Percentiles rank a stretch among this genome's conserved stretches.
Conservation (phyloP, 179 eudicot species). For the Dionaea muscipula region DNA sequence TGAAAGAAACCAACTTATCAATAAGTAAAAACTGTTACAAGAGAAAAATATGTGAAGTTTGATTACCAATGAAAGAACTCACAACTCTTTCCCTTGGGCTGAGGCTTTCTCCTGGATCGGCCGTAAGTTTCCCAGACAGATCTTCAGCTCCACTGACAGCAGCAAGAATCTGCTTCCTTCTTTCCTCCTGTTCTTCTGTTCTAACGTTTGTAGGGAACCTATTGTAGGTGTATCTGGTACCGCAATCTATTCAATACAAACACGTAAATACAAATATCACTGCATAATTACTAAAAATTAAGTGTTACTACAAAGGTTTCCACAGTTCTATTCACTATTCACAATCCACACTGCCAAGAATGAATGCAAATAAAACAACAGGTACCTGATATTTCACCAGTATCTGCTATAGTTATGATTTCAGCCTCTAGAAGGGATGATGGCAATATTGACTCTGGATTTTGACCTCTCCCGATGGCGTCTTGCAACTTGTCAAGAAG, state of each 20-base stretch:
- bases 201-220: conserved; percentile 73
- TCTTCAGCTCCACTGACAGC: conserved; percentile 73
- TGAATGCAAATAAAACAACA: not conserved
- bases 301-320: too few relatives aligned
- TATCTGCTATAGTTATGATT: conserved; percentile 72
- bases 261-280: too few relatives aligned
- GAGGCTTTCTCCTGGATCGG: conserved; percentile 55
- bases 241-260: conserved; percentile 30
- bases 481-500: conserved; percentile 98
- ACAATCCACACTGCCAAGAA: not conserved
- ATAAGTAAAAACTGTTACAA: conserved; percentile 4
- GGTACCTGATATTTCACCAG: conserved; percentile 49
- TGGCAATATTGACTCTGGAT: conserved; percentile 74
- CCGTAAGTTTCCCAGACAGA: conserved; percentile 27
- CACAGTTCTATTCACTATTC: too few relatives aligned
- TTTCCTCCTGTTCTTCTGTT: conserved; percentile 87
- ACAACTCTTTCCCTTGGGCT: conserved; percentile 98
- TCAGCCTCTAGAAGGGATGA: conserved; percentile 53
- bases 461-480: conserved; percentile 92
- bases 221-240: conserved; percentile 62
- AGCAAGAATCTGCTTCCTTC: conserved; percentile 76
- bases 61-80: conserved; percentile 21
- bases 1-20: conserved; percentile 11
- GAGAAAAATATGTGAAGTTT: not conserved
- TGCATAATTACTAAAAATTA: too few relatives aligned